Evolutionary conservation across 78 protist species (phyloP), one percentile per base, ranked within the genome.

Genomic region (Speleostelium caveatum): DNA sequence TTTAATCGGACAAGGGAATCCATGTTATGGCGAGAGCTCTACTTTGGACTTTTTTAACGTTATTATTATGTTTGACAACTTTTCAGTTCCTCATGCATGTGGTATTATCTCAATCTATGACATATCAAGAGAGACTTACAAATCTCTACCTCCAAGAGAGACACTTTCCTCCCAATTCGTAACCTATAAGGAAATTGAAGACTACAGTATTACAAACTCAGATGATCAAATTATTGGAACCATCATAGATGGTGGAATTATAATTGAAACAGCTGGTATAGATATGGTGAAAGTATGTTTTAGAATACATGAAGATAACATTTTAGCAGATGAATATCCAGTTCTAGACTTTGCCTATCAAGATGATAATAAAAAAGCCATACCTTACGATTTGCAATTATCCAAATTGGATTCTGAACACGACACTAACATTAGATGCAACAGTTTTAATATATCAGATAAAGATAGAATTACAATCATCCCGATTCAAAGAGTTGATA

Each of bases 121-220:
- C 26, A 26, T 63, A n/a, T 32, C 73, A 28, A 42, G 33, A 22
- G 66, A 77, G n/a, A n/a, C 51, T 0, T 77, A 35, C 42, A 77
- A 65, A 26, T 1, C 33, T 0, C 38, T 63, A 1, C 36, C 71
- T 28, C 32, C 68, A 61, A 17, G 28, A 28, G 35, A 39, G 5
- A 33, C 61, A 35, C 69, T 63, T 51, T 39, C 68, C 1, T 77
- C 87, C 2, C 30, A 77, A n/a, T 77, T 77, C 21, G 87, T 77
- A 30, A 63, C 86, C 0, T 63, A 77, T 32, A 65, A 42, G 58
- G 63, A 77, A 51, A 73, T 74, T 17, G 75, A 61, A 17, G 26
- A 63, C 14, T 77, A n/a, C 63, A 49, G 65, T 19, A 28, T 77
- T n/a, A n/a, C 22, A 0, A 77, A 77, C 33, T 17, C 24, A 35